These are phyloP conservation scores for Aspergillus tubingensis DNA, from an alignment of 2,329 filamentous ascomycete species.

Conservation along the genomic window DNA sequence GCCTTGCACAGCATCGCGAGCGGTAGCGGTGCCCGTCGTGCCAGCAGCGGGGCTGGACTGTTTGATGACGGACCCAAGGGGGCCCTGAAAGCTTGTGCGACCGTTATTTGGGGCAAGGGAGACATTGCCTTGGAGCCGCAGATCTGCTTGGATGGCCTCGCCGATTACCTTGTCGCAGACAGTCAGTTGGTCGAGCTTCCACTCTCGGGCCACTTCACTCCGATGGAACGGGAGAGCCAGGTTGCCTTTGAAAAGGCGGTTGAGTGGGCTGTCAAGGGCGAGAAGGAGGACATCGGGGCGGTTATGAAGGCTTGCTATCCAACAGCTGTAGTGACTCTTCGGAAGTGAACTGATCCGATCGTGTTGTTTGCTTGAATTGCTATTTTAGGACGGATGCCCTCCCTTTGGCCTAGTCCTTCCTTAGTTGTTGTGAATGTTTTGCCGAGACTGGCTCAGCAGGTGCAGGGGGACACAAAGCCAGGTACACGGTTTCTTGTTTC, in stretches of 20 bases:
- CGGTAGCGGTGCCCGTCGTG: slow-evolving; percentile 31
- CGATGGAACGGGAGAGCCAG: slow-evolving; percentile 49
- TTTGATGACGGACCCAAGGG: slow-evolving; percentile 50
- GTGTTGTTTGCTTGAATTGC: neutral
- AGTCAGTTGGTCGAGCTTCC: slow-evolving; percentile 56
- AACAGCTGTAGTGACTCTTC: slow-evolving; percentile 32
- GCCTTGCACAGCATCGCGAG: slow-evolving; percentile 49
- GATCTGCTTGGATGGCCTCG: slow-evolving; percentile 55
- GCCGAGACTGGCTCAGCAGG: neutral
- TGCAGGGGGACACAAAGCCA: neutral
- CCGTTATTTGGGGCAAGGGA: slow-evolving; percentile 55
- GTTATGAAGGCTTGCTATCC: slow-evolving; percentile 36
- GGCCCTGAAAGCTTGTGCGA: slow-evolving; percentile 53
- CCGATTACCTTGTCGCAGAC: slow-evolving; percentile 51
- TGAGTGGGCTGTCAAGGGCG: slow-evolving; percentile 42
- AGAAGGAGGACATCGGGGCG: slow-evolving; percentile 37
- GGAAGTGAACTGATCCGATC: slow-evolving; percentile 29
- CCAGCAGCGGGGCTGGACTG: slow-evolving; percentile 43
- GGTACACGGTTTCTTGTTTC: neutral
- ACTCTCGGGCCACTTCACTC: slow-evolving; percentile 56
- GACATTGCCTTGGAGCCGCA: slow-evolving; percentile 55
- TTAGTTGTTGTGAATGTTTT: neutral
- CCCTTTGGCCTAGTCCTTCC: neutral
- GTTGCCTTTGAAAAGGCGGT: slow-evolving; percentile 45
- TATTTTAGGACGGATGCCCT: neutral